These are phyloP conservation scores for Trametes pubescens DNA, from an alignment of 1,284 basidiomycete genomes.

Conservation along the genomic window DNA sequence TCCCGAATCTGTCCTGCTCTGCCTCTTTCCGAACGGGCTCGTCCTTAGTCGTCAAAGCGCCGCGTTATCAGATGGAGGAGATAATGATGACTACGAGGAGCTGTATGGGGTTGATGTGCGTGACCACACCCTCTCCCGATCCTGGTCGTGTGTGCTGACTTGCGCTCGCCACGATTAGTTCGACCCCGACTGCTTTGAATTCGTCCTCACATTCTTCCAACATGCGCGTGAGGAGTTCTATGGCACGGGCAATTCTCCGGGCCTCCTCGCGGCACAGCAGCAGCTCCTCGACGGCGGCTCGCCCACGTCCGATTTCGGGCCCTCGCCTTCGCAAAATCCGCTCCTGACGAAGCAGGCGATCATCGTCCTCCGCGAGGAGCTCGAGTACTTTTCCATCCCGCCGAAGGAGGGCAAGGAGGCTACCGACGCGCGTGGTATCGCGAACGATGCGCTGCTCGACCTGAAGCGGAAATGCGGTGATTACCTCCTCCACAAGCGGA, in stretches of 20 bases:
- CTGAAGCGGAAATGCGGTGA: slow-evolving; percentile 88
- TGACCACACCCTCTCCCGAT: slow-evolving; percentile 39
- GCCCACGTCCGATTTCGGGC: slow-evolving; percentile 67
- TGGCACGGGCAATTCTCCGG: slow-evolving; percentile 79
- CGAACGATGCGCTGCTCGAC: slow-evolving; percentile 78
- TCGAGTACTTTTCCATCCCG: slow-evolving; percentile 98
- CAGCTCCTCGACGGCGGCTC: slow-evolving; percentile 70
- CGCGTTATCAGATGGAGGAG: slow-evolving; percentile 74
- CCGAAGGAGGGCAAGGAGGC: slow-evolving; percentile 67
- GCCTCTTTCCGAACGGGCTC: slow-evolving; percentile 97
- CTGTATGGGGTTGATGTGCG: slow-evolving; percentile 96
- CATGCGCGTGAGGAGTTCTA: slow-evolving; percentile 92
- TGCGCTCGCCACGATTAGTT: slow-evolving; percentile 64
- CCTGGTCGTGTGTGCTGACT: slow-evolving; percentile 22
- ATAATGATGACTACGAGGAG: slow-evolving; percentile 90
- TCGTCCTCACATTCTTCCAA: slow-evolving; percentile 92
- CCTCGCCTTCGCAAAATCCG: slow-evolving; percentile 82
- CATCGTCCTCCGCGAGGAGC: slow-evolving; percentile 96
- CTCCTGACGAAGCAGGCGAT: slow-evolving; percentile 97
- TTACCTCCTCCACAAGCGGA: slow-evolving; percentile 87
- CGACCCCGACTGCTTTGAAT: slow-evolving; percentile 96
- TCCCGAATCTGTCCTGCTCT: slow-evolving; percentile 95
- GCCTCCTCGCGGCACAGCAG: slow-evolving; percentile 80
- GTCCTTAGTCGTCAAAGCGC: slow-evolving; percentile 90
- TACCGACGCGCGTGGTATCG: slow-evolving; percentile 81